Base-by-base conservation (phyloP, 1,284 basidiomycete species). In the Entoloma clypeatum region DNA sequence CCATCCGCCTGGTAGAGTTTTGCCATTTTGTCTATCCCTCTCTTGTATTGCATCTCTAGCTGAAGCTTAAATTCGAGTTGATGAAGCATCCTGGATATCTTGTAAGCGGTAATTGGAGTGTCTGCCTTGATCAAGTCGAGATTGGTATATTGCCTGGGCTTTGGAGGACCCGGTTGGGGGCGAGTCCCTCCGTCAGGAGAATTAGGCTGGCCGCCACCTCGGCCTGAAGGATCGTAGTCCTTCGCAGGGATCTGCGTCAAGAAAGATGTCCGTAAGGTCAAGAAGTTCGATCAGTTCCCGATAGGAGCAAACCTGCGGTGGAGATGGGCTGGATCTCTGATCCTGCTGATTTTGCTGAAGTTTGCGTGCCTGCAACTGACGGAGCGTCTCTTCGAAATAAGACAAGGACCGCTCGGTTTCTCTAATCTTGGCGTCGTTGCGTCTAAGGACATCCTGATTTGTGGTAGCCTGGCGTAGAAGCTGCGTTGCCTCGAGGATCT, bases 11-110 rank as follows among this genome's bases (percentile, higher is more conserved):
- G 83, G 64, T 95, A 96, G 31, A 95, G 71, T 60, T 85, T 89
- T 25, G 89, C 90, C 94, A 99, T 99, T 73, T 98, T 98, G 66
- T 99, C 95, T 56, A 98, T 97, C 34, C 96, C 96, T 58, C 86
- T 80, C 72, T 96, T 96, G 75, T 98, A 98, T 68, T 99, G 94
- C 71, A 89, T 83, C 67, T 99, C 96, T 53, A 99, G 91, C 65
- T 95, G 92, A 39, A 98, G 84, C 71, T 99, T 99, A 79, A 97
- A 98, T 65, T 99, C 94, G 52, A 99, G 84, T 67, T 98, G 94
- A 65, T 98, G 93, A 43, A 99, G 80, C 95, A 98, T 98, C 54
- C 85, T 83, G 33, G 92, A 90, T 62, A 99, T 98, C 73, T 97
- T 99, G 50, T 92, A 89, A 4, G 92, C 88, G 16, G 92, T 95